Percentiles rank a stretch among this genome's conserved stretches.
Evolutionary conservation across 148 eudicot species (phyloP).

Genomic region (Beta vulgaris): DNA sequence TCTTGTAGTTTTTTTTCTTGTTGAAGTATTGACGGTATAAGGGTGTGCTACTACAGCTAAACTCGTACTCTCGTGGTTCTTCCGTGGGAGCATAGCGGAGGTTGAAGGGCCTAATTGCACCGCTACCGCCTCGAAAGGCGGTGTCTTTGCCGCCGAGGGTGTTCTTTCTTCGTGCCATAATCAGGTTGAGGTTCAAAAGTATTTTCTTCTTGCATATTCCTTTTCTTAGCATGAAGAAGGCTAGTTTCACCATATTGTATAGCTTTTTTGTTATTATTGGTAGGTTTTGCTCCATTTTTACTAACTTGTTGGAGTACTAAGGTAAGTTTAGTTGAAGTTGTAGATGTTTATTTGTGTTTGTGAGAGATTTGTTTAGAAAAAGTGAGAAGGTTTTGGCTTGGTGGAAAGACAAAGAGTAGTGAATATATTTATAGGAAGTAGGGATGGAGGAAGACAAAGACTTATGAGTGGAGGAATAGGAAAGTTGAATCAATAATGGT

Average conservation of each 20-base stretch:
- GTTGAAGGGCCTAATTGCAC: background rate
- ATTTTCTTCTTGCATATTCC: slow-evolving; percentile 55
- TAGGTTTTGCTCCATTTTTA: slow-evolving; percentile 49
- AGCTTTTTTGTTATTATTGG: slow-evolving; percentile 44
- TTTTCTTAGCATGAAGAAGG: slow-evolving; percentile 55
- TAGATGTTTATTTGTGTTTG: background rate
- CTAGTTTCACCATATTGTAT: slow-evolving; percentile 40
- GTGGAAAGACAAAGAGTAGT: background rate
- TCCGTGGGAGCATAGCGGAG: too few species aligned
- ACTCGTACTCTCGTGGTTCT: background rate
- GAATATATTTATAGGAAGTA: slow-evolving; percentile 28
- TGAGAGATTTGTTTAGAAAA: background rate
- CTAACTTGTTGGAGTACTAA: slow-evolving; percentile 8
- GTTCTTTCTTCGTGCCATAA: slow-evolving; percentile 54
- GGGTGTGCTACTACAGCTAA: slow-evolving; percentile 56
- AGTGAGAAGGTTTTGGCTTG: background rate
- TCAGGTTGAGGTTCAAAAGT: slow-evolving; percentile 41
- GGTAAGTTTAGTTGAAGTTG: background rate
- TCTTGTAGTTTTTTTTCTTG: slow-evolving; percentile 10
- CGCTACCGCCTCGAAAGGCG: slow-evolving; percentile 1
- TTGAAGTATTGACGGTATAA: slow-evolving; percentile 19
- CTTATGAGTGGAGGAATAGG: background rate
- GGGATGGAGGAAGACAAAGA: background rate
- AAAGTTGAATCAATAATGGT: background rate
- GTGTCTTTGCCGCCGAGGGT: slow-evolving; percentile 32